Evolutionary conservation across 306 rosid genomes (phyloP).

Genomic region (Rosa multiflora): DNA sequence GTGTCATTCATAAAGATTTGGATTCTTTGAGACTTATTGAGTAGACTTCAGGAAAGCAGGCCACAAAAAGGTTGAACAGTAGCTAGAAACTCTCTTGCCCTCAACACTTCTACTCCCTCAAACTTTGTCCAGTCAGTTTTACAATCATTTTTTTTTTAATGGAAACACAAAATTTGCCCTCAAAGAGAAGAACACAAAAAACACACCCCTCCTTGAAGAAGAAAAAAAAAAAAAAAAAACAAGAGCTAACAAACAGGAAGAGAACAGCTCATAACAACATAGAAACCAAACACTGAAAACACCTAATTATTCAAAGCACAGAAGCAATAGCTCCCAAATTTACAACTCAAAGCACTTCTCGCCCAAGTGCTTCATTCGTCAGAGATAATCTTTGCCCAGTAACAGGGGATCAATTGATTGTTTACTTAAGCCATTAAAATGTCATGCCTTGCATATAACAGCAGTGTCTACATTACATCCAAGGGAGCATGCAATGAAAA

Average conservation of each 20-base stretch:
- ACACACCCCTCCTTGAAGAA: not conserved
- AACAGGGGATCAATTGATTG: not conserved
- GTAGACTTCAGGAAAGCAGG: not conserved
- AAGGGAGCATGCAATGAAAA: not conserved
- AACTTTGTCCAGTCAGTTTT: not conserved
- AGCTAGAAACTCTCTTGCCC: not conserved
- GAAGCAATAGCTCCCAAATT: not conserved
- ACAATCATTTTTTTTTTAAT: not conserved
- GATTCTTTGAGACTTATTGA: not conserved
- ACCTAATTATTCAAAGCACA: not conserved
- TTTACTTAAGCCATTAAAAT: too few species aligned
- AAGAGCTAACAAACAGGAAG: not conserved
- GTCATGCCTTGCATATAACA: slow-evolving; percentile 3
- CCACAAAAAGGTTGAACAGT: not conserved
- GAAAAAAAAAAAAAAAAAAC: not conserved
- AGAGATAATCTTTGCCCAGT: not conserved
- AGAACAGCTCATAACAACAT: not conserved
- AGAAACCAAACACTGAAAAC: not conserved
- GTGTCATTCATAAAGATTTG: not conserved
- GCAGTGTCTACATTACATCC: not conserved
- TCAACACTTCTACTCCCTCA: not conserved
- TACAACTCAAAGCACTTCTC: not conserved
- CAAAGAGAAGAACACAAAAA: not conserved
- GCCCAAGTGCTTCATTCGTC: slow-evolving; percentile 2
- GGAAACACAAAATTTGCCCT: not conserved